These are phyloP conservation scores for Cryphonectria japonica DNA, from an alignment of 2,329 filamentous ascomycete genomes.

Conservation along the genomic window DNA sequence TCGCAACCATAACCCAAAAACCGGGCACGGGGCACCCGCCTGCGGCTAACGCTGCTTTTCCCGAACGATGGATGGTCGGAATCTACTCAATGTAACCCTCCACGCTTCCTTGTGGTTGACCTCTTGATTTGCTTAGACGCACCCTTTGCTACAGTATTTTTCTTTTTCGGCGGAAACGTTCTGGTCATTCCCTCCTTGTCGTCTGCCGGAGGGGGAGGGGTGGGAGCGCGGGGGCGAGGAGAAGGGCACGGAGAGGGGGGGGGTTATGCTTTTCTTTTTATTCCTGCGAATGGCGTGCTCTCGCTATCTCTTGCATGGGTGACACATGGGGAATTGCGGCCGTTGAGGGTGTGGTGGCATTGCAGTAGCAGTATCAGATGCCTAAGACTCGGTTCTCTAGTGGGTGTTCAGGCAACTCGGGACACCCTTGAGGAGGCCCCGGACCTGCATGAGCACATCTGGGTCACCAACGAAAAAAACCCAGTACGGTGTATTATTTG, in stretches of 20 bases:
- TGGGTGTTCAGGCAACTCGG: neutral
- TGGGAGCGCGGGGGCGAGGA: no score
- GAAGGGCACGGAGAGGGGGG: no score
- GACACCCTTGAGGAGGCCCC: neutral
- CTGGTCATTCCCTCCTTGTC: neutral
- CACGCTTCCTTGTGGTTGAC: neutral
- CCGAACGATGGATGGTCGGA: slow-evolving; percentile 2
- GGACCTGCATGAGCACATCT: neutral
- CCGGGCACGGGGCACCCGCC: slow-evolving; percentile 1
- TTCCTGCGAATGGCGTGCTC: neutral
- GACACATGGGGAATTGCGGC: neutral
- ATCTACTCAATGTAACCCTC: slow-evolving; percentile 6
- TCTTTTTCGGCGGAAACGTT: neutral
- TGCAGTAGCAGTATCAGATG: neutral
- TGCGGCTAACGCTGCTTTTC: slow-evolving; percentile 8
- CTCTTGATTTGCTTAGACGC: neutral
- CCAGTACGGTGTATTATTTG: neutral
- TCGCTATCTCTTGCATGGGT: slow-evolving; percentile 5
- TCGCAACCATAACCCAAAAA: neutral
- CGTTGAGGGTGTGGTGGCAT: neutral
- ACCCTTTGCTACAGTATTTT: neutral
- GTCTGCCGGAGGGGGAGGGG: neutral
- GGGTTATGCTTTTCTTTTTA: neutral
- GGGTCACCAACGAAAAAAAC: neutral
- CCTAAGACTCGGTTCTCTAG: neutral